Evolutionary conservation across 1,139 yeast species (phyloP).

Genomic region (Kodamaea alishanica): DNA sequence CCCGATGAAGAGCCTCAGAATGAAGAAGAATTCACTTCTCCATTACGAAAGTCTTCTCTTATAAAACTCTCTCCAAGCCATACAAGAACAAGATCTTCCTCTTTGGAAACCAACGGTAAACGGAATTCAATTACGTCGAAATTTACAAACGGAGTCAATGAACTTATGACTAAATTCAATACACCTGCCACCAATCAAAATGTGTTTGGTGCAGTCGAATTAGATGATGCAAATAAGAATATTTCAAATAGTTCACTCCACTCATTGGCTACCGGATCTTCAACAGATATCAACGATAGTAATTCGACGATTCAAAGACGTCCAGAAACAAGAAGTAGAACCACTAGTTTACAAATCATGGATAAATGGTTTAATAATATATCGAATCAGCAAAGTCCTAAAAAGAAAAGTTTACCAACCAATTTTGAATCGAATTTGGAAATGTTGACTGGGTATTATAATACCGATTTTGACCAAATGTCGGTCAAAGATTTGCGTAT

Average conservation of each 20-base stretch:
- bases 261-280: constrained; percentile 27
- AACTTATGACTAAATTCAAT: constrained; percentile 43
- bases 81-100: constrained; percentile 38
- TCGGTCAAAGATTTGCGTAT: constrained; percentile 34
- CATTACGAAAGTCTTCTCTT: constrained; percentile 24
- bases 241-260: constrained; percentile 31
- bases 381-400: constrained; percentile 5
- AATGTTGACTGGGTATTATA: constrained; percentile 33
- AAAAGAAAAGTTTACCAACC: constrained; percentile 7
- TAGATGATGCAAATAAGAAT: constrained; percentile 16
- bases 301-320: constrained; percentile 13
- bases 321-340: constrained; percentile 31
- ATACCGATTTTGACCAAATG: constrained; percentile 35
- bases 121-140: constrained; percentile 39
- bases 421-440: constrained; percentile 9
- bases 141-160: constrained; percentile 38
- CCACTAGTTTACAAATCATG: constrained; percentile 43
- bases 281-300: constrained; percentile 12
- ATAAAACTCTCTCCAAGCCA: constrained; percentile 35
- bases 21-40: constrained; percentile 8
- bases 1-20: constrained; percentile 7
- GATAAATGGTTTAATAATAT: constrained; percentile 45
- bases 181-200: constrained; percentile 11
- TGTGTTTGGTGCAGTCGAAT: background rate
- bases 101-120: constrained; percentile 27